Percentiles rank a stretch among this genome's conserved stretches.
Conservation (phyloP, 805 yeast genomes). For the Candida piceae region DNA sequence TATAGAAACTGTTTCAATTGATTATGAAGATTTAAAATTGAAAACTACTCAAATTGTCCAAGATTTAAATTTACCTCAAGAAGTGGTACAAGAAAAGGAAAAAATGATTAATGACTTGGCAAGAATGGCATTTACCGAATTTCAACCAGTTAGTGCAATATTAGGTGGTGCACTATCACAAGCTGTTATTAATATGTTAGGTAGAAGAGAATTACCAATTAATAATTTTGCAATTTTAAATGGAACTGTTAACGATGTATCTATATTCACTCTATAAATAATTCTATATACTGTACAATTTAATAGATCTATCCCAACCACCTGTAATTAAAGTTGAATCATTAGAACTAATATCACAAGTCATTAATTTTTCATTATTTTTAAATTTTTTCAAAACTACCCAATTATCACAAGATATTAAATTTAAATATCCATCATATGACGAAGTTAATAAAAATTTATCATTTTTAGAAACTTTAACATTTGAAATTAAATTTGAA, state of each 20-base stretch:
- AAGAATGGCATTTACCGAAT: slow-evolving; percentile 55
- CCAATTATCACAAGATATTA: slow-evolving; percentile 75
- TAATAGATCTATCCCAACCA: slow-evolving; percentile 83
- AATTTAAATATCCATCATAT: slow-evolving; percentile 63
- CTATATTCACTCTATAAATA: slow-evolving; percentile 53
- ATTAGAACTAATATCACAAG: slow-evolving; percentile 49
- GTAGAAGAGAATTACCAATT: slow-evolving; percentile 72
- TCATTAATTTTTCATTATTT: slow-evolving; percentile 67
- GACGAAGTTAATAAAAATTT: slow-evolving; percentile 54
- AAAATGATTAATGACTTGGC: slow-evolving; percentile 35
- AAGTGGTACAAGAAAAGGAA: slow-evolving; percentile 33
- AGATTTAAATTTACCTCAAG: slow-evolving; percentile 41
- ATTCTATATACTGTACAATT: slow-evolving; percentile 32
- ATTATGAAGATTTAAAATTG: slow-evolving; percentile 24
- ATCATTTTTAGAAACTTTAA: slow-evolving; percentile 43
- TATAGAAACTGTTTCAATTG: slow-evolving; percentile 21
- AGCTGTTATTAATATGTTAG: slow-evolving; percentile 78
- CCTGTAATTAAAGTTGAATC: slow-evolving; percentile 48
- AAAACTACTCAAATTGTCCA: slow-evolving; percentile 30
- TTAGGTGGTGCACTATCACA: slow-evolving; percentile 89
- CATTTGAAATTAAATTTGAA: slow-evolving; percentile 61
- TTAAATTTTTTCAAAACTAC: slow-evolving; percentile 43
- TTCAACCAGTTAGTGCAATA: slow-evolving; percentile 80
- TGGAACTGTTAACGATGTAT: slow-evolving; percentile 67
- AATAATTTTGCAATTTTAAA: slow-evolving; percentile 79